Base-by-base conservation (phyloP, 345 rosid species). In the Laguncularia racemosa region DNA sequence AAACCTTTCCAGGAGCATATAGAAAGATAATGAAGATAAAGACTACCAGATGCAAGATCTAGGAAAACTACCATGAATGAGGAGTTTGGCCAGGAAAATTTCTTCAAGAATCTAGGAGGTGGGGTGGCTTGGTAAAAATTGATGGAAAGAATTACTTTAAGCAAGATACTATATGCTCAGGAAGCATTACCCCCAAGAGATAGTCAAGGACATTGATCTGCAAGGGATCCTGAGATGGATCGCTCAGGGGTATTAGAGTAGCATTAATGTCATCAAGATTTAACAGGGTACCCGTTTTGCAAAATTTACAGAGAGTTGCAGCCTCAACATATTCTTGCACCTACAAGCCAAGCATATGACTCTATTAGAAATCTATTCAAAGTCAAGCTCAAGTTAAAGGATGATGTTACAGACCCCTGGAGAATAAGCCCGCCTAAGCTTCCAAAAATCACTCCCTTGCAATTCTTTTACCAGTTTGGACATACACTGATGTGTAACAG, bases 241-340 rank as follows among this genome's bases (percentile, higher is more conserved):
- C 84, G 63, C 75, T 72, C 17, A 89, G 83, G 0, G 84, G 85
- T 66, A 78, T 61, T 23, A 89, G 71, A 14, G 69, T 71, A 38
- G 80, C 76, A 64, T 93, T 93, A 16, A 93, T 84, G 71, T 87
- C 96, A 62, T 89, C 82, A 11, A 93, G 88, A 72, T 65, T 68
- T 72, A 73, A 74, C 46, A 89, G 83, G 6, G 72, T 69, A 64
- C 95, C 96, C 0, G 85, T 73, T 62, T 69, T 65, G 78, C 95
- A 93, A 69, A 93, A 93, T 60, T 76, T 78, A 58, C 78, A 93
- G 71, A 93, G 84, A 3, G 97, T 76, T 58, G 96, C 99, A 55
- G 99, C 99, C 72, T 93, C 99, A 69, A 93, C 82, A 47, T 83
- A 93, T 56, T 93, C 99, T 67, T 93, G 97, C 53, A 93, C 84